Evolutionary conservation across 1,139 yeast species (phyloP).

Genomic region (Yamadazyma songkhlaensis): DNA sequence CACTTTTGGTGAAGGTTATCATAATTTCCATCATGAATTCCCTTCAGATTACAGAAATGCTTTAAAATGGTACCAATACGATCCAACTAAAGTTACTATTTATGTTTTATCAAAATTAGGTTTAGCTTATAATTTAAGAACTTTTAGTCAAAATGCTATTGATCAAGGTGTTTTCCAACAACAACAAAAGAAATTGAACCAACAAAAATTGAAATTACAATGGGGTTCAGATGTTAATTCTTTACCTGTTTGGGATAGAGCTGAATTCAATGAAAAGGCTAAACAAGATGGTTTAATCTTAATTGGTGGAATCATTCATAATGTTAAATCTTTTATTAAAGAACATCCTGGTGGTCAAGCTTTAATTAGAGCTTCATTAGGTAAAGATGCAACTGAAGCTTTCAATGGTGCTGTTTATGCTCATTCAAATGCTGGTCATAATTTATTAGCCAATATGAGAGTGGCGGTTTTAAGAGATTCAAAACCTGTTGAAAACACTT

Average conservation of each 20-base stretch:
- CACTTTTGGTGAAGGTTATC: slow-evolving; percentile 98
- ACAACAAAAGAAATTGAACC: slow-evolving; percentile 91
- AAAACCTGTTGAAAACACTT: slow-evolving; percentile 51
- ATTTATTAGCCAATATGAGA: slow-evolving; percentile 91
- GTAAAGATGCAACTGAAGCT: slow-evolving; percentile 96
- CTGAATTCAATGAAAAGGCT: slow-evolving; percentile 71
- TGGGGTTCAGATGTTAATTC: slow-evolving; percentile 90
- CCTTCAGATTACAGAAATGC: slow-evolving; percentile 99
- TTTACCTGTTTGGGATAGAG: slow-evolving; percentile 89
- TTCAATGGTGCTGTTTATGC: slow-evolving; percentile 97
- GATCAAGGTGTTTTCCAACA: slow-evolving; percentile 96
- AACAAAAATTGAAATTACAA: slow-evolving; percentile 70
- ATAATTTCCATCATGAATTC: slow-evolving; percentile 98
- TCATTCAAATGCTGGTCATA: slow-evolving; percentile 97
- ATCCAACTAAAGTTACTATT: slow-evolving; percentile 87
- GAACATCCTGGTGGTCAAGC: slow-evolving; percentile 99
- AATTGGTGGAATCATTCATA: slow-evolving; percentile 93
- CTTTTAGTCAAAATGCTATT: slow-evolving; percentile 91
- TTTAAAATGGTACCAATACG: slow-evolving; percentile 97
- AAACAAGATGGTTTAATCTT: slow-evolving; percentile 61
- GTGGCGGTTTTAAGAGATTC: slow-evolving; percentile 83
- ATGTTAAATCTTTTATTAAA: slow-evolving; percentile 76
- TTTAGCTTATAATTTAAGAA: slow-evolving; percentile 85
- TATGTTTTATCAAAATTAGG: slow-evolving; percentile 74
- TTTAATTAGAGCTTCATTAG: slow-evolving; percentile 78